Percentiles rank a stretch among this genome's conserved stretches.
Conservation (phyloP, 257 asterid species). For the Nicotiana paniculata region DNA sequence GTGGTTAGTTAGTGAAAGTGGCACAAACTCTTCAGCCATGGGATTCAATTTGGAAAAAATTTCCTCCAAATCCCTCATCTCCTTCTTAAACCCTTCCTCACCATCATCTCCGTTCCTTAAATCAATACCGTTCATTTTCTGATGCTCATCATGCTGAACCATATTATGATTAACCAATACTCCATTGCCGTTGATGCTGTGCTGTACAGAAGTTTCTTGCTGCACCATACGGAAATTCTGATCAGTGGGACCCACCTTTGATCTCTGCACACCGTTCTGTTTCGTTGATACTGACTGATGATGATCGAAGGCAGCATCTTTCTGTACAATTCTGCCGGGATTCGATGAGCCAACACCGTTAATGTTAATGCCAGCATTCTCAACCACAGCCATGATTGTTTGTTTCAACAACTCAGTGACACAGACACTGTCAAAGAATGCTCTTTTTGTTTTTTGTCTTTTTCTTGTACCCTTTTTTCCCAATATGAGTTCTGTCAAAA, state of each 20-base stretch:
- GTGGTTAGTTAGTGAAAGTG: conserved; percentile 33
- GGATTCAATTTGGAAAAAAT: conserved; percentile 59
- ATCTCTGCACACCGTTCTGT: neutral
- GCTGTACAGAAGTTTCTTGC: neutral
- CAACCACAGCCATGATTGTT: conserved; percentile 21
- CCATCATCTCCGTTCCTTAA: conserved; percentile 7
- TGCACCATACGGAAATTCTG: neutral
- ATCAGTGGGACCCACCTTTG: neutral
- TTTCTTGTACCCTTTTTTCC: neutral
- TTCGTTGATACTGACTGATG: neutral
- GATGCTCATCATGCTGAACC: neutral
- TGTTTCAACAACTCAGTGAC: neutral
- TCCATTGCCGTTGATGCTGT: neutral
- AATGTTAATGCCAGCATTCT: neutral
- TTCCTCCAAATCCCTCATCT: conserved; percentile 52
- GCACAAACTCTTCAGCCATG: conserved; percentile 65
- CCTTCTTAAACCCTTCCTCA: conserved; percentile 34
- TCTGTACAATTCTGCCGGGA: conserved; percentile 1
- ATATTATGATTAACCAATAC: neutral
- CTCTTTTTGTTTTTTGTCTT: neutral
- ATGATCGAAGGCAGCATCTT: neutral
- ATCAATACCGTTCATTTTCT: neutral
- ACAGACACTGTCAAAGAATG: neutral
- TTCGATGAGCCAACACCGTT: neutral
- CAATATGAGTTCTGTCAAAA: neutral